Evolutionary conservation across 2,329 filamentous ascomycete genomes (phyloP).

Genomic region (Escovopsis sp.): DNA sequence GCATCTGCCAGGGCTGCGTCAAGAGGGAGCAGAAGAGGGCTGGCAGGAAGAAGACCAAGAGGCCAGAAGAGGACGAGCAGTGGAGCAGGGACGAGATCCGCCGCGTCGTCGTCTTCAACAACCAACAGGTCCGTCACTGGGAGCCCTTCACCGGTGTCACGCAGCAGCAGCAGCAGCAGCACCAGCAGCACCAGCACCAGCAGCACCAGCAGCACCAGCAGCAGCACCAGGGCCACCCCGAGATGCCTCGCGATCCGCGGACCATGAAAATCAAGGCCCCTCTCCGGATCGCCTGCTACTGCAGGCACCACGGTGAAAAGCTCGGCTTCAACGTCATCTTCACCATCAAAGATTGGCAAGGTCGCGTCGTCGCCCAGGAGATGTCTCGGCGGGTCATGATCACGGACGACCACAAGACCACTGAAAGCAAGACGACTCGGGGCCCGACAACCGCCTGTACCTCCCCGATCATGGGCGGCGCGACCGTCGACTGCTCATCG

Average conservation of each 20-base stretch:
- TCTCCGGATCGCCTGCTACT: conserved; percentile 96
- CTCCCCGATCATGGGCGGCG: no score
- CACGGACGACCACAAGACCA: conserved; percentile 94
- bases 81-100: conserved; percentile 71
- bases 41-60: conserved; percentile 83
- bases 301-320: conserved; percentile 88
- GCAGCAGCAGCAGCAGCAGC: conserved; percentile 20
- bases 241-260: conserved; percentile 35
- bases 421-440: conserved; percentile 26
- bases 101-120: conserved; percentile 83
- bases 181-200: conserved; percentile 22
- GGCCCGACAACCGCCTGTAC: conserved; percentile 4
- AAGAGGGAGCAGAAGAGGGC: conserved; percentile 81
- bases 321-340: conserved; percentile 86
- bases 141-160: conserved; percentile 41
- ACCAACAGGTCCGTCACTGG: conserved; percentile 75
- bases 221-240: conserved; percentile 24
- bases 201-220: no score
- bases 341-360: conserved; percentile 71
- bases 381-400: conserved; percentile 88
- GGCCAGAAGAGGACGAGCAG: conserved; percentile 77
- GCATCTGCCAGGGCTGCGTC: conserved; percentile 85
- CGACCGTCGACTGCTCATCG: no score
- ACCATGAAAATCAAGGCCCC: conserved; percentile 69
- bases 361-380: conserved; percentile 65